Conservation (phyloP, 1,284 basidiomycete genomes). For the Melampsora americana region DNA sequence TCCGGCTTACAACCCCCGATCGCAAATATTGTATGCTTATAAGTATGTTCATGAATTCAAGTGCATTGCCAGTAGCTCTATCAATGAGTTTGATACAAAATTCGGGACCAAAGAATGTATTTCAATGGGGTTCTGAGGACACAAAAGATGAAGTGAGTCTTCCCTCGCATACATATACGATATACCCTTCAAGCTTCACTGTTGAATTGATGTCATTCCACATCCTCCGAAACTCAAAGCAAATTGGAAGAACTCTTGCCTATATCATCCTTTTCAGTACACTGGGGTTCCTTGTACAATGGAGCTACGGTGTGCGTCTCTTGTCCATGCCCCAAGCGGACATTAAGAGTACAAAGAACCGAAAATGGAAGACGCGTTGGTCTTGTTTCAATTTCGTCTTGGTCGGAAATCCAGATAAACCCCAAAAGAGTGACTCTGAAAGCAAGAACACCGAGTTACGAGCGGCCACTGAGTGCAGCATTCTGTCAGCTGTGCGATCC, state of each 20-base stretch:
- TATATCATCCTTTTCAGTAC: constrained; percentile 57
- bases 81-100: constrained; percentile 56
- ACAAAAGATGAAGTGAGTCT: constrained; percentile 46
- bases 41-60: constrained; percentile 46
- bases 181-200: too few species aligned
- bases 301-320: constrained; percentile 56
- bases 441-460: too few species aligned
- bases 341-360: not conserved
- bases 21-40: constrained; percentile 55
- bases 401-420: not conserved
- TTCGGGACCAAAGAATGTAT: constrained; percentile 46
- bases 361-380: too few species aligned
- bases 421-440: too few species aligned
- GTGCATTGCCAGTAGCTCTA: constrained; percentile 57
- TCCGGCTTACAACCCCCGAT: constrained; percentile 53
- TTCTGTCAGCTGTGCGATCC: too few species aligned
- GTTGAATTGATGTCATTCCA: too few species aligned
- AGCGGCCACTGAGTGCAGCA: too few species aligned
- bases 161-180: too few species aligned
- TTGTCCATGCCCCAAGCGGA: constrained; percentile 51
- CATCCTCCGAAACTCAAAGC: not conserved
- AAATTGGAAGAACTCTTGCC: constrained; percentile 49
- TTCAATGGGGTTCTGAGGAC: constrained; percentile 51
- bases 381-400: not conserved
- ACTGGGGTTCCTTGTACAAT: constrained; percentile 56